phyloP scores from a whole-genome alignment of 345 rosid species.

The Eucalyptus regnans region DNA sequence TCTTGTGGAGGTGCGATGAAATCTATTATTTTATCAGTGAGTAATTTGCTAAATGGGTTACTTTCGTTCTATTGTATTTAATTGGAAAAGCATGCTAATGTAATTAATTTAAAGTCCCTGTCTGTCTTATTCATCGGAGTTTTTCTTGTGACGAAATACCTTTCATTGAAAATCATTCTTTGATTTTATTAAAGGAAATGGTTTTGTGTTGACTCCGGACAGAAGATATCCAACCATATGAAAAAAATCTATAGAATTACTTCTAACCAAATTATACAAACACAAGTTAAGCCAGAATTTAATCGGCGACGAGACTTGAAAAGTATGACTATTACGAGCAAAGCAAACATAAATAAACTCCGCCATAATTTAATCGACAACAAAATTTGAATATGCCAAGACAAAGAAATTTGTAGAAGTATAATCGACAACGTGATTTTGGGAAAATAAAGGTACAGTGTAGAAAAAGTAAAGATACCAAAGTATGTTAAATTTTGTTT shows the following conservation, averaged over 20 bases:
- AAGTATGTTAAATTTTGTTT: too few species aligned
- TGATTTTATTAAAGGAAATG: not conserved
- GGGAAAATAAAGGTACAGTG: too few species aligned
- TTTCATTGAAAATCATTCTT: fast-evolving
- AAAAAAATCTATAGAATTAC: not conserved
- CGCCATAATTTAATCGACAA: not conserved
- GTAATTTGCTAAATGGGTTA: not conserved
- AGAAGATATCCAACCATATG: not conserved
- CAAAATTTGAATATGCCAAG: not conserved
- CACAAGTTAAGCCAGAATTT: not conserved
- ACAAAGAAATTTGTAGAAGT: too few species aligned
- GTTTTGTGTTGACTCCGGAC: not conserved
- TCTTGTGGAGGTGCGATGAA: not conserved
- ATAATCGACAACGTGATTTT: too few species aligned
- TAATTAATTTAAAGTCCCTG: not conserved
- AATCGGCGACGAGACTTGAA: too few species aligned
- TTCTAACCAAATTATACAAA: not conserved
- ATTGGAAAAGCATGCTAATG: not conserved
- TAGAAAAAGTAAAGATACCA: too few species aligned
- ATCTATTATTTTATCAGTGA: not conserved
- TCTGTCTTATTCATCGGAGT: not conserved
- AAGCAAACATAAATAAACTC: not conserved
- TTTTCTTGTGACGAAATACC: too few species aligned
- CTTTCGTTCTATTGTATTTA: not conserved
- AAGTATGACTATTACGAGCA: not conserved